Conservation (phyloP, 352 stramenopile genomes). For the Aphanomyces cochlioides region DNA sequence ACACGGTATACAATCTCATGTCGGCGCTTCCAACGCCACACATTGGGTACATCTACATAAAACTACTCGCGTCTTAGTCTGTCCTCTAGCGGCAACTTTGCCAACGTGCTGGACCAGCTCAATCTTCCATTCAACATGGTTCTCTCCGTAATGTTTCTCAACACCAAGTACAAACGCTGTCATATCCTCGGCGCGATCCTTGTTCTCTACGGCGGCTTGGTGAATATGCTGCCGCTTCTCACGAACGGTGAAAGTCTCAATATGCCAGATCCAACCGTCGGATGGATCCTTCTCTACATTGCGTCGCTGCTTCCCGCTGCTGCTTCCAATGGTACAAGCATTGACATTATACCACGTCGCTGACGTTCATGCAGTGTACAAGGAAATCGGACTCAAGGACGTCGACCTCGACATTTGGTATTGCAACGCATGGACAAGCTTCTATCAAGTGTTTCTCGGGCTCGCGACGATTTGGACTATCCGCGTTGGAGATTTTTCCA, state of each 20-base stretch:
- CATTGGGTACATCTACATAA: conserved; percentile 20
- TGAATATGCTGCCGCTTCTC: conserved; percentile 33
- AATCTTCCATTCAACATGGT: conserved; percentile 35
- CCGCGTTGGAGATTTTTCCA: conserved; percentile 7
- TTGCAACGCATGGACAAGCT: conserved; percentile 30
- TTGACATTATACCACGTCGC: neutral
- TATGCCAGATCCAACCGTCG: conserved; percentile 27
- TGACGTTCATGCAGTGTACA: conserved; percentile 25
- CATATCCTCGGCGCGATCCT: conserved; percentile 33
- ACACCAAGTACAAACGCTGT: conserved; percentile 29
- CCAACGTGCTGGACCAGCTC: conserved; percentile 33
- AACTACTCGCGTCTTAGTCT: neutral
- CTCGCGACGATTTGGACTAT: conserved; percentile 31
- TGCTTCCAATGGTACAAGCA: conserved; percentile 27
- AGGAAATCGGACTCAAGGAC: conserved; percentile 34
- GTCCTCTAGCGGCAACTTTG: conserved; percentile 29
- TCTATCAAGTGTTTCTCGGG: conserved; percentile 33
- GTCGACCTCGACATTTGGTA: conserved; percentile 35
- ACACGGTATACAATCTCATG: conserved; percentile 35
- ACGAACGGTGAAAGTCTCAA: conserved; percentile 13
- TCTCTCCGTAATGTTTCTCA: conserved; percentile 31
- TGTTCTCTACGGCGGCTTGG: conserved; percentile 34
- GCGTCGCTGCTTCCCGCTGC: conserved; percentile 26
- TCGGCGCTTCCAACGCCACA: conserved; percentile 30
- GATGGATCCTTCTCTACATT: conserved; percentile 34